Base-by-base conservation (phyloP, 73 alveolate species). In the Diophrys sp. region DNA sequence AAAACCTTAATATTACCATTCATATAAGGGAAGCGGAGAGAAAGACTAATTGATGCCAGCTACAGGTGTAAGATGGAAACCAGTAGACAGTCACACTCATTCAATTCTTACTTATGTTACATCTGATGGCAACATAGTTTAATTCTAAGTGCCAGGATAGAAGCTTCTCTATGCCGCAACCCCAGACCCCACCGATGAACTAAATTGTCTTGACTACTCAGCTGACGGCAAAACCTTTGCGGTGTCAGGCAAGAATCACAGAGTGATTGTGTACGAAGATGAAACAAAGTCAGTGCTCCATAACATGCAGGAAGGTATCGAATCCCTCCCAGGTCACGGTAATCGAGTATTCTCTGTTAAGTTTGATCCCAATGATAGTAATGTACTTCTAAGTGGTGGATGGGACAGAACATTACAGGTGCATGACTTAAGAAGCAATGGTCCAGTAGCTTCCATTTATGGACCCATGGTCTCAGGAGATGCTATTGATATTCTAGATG, bases 401-500 rank as follows among this genome's bases (percentile, higher is more conserved):
- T 93, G 98, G 98, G 98, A 93, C 72, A 81, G 73, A 26, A 79
- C 89, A 0, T 77, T 93, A 8, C 83, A 83, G 29, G 81, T 90
- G 29, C 90, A 88, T 87, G 98, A 93, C 77, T 30, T 89, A 0
- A 81, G 98, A 71, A 54, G 31, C 8, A 75, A 86, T 29, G 73
- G 67, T 62, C 75, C 90, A 18, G 44, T 79, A 11, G 74, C 84
- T 33, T 34, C 78, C 0, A 82, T 90, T 30, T 87, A 66, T 30
- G 98, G 98, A 0, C 98, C 98, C 14, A 79, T 79, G 14, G 75
- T 93, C 0, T 87, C 95, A 29, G 98, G 98, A 24, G 98, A 93
- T 55, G 69, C 93, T n/a, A 25, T 93, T 32, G 98, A 93, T 71
- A 33, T 87, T 26, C 24, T 31, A 26, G 89, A 77, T 23, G 83